Base-by-base conservation (phyloP, 352 stramenopile species). In the Aphanomyces astaci region DNA sequence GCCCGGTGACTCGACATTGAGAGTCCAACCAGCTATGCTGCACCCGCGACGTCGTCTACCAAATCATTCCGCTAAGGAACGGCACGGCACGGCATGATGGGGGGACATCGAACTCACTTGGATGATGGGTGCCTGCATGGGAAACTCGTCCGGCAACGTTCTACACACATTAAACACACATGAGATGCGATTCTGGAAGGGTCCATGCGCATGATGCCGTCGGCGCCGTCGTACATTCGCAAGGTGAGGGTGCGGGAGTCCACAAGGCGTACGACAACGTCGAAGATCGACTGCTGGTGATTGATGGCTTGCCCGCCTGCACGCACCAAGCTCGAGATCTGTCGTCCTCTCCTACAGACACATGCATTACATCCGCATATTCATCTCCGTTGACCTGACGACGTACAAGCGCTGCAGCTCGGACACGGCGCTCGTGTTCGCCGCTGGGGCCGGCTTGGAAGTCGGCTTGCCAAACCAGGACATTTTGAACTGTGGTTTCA, bases 281-380 rank as follows among this genome's bases (percentile, higher is more conserved):
- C 86, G 62, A 94, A 94, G 59, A 71, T 88, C 57, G 85, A 92
- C 76, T 94, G 85, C 74, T 90, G 79, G 62, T 89, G 83, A 74
- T 94, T 91, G 75, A 88, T 91, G 33, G 86, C 86, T 60, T 82
- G 77, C n/a, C 79, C 84, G 43, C 86, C 86, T 2, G 86, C 83
- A 46, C 86, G 86, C 55, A 94, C 86, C 48, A 94, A 78, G 64
- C 86, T 94, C 64, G 86, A 81, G 17, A 94, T 71, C 53, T 94
- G 86, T 15, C 84, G 78, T 1, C 83, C 86, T 67, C 83, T 77
- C 40, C 86, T 94, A 63, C 32, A 71, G 15, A 3, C 52, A 48
- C 22, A 48, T 49, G 51, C 4, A n/a, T 39, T 7, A 24, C 19
- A 13, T 19, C 15, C 19, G 30, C 15, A 19, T 22, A 54, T 2